Conservation (phyloP, 2,329 filamentous ascomycete genomes). For the Beauveria sp. region DNA sequence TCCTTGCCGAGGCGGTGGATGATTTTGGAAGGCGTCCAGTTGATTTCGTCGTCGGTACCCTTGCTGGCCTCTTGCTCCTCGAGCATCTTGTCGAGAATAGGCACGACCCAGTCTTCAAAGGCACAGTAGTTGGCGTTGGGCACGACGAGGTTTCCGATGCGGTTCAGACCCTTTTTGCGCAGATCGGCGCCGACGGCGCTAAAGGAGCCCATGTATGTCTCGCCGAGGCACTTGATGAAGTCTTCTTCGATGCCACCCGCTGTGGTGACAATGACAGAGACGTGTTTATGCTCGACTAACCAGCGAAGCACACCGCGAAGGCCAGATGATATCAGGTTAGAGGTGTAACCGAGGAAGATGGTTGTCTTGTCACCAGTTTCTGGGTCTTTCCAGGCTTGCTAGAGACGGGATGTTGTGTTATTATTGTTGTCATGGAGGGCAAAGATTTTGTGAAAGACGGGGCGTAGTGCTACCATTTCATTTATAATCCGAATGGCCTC, state of each 20-base stretch:
- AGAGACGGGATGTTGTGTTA: constrained; percentile 11
- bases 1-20: constrained; percentile 86
- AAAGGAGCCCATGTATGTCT: constrained; percentile 89
- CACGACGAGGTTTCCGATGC: constrained; percentile 91
- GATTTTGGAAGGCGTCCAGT: constrained; percentile 92
- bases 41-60: constrained; percentile 58
- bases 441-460: neutral
- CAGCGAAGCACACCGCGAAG: constrained; percentile 86
- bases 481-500: constrained; percentile 91
- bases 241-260: constrained; percentile 96
- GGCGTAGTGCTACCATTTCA: constrained; percentile 63
- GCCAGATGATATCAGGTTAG: constrained; percentile 94
- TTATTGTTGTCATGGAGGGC: neutral
- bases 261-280: constrained; percentile 90
- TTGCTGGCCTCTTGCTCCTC: constrained; percentile 83
- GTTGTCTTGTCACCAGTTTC: constrained; percentile 76
- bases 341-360: constrained; percentile 96
- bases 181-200: constrained; percentile 67
- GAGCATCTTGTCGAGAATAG: constrained; percentile 90
- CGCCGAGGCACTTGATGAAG: constrained; percentile 94
- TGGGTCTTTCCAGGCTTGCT: constrained; percentile 72
- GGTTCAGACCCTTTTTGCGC: constrained; percentile 80
- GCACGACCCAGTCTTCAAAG: constrained; percentile 96
- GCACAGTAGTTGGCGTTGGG: constrained; percentile 93
- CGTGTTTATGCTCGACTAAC: constrained; percentile 84